Evolutionary conservation across 768 basidiomycete genomes (phyloP), one percentile per base, ranked within the genome.

Genomic region (Botryobasidium botryosum): DNA sequence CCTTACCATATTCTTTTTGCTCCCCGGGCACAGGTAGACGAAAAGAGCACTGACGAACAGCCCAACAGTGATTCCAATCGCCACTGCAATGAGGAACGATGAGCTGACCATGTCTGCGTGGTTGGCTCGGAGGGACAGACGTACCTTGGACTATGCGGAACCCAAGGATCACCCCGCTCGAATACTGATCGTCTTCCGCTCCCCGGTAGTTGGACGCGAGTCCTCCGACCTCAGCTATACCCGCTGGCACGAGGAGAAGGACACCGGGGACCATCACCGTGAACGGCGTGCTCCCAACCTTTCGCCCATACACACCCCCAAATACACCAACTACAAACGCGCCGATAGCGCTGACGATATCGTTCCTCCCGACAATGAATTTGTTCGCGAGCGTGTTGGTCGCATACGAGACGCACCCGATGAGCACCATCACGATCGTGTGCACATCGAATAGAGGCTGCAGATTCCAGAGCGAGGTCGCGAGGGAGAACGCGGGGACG

Each of bases 191-290:
- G 21, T 48, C 52, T 23, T 56, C 55, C 33, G 48, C 27, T 8
- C 53, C 48, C 6, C 47, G 48, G n/a, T 53, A 51, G 17, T 54
- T 57, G 53, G 55, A 54, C 3, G 79, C 76, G 51, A 88, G 77
- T 29, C 83, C 85, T 40, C 85, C 85, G 1, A 83, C 80, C 59
- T 84, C 81, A 6, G 85, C 20, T 39, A 12, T 13, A 13, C 79
- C 58, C 57, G 85, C 84, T 10, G 86, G 86, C 20, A 90, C 84
- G 48, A 88, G 64, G 61, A 90, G 84, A 50, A 86, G 59, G 4
- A 90, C 83, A 32, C 84, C 85, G 23, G 85, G 82, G 31, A 87
- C 82, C 86, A 90, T 90, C 2, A 77, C 77, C 8, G 84, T 85
- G 61, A 88, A 88, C n/a, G 37, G 12, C 20, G 37, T 12, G 21